These are phyloP conservation scores for Theobroma grandiflorum DNA, from an alignment of 441 rosid species.

Conservation along the genomic window DNA sequence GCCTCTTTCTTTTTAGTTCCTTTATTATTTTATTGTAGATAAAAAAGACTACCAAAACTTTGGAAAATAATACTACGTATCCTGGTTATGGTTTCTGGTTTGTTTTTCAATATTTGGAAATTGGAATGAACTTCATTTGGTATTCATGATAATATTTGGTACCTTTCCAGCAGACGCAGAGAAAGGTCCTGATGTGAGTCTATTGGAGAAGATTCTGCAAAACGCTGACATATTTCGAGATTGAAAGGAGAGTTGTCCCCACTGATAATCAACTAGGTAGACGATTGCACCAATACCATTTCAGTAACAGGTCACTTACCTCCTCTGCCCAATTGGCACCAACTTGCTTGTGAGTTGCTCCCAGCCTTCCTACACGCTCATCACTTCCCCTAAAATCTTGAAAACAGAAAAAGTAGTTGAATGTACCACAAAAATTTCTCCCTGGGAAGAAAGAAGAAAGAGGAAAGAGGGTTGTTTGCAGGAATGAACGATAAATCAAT, in stretches of 20 bases:
- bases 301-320: neutral
- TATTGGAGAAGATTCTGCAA: neutral
- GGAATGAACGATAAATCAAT: neutral
- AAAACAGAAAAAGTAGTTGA: slow-evolving; percentile 3
- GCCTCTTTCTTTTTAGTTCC: no score
- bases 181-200: neutral
- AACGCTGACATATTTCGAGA: neutral
- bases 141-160: neutral
- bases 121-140: neutral
- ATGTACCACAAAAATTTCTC: neutral
- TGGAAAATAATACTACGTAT: neutral
- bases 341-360: neutral
- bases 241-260: neutral
- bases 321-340: neutral
- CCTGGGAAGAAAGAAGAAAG: neutral
- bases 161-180: neutral
- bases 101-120: neutral
- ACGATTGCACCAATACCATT: neutral
- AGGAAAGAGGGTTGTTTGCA: neutral
- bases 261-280: neutral
- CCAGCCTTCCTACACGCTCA: neutral
- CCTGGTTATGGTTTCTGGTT: no score
- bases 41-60: neutral
- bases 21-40: no score
- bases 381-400: neutral